Evolutionary conservation across 306 rosid species (phyloP).

Genomic region (Prunus kanzakura): DNA sequence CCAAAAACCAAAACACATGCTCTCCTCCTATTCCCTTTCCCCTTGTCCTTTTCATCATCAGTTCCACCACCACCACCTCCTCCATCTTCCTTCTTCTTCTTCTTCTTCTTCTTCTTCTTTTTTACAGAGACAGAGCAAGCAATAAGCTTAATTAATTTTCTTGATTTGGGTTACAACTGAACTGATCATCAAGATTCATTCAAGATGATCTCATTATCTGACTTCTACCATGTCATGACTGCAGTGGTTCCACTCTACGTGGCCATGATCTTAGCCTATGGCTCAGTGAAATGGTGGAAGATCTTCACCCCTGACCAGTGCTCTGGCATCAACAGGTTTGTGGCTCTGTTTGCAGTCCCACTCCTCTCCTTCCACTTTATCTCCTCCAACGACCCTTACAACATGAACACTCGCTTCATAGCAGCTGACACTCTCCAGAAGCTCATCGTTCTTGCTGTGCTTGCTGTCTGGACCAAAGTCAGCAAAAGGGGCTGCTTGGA

Average conservation of each 20-base stretch:
- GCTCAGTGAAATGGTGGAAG: conserved; percentile 96
- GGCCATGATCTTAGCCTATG: conserved; percentile 88
- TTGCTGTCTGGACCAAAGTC: conserved; percentile 49
- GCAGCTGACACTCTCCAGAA: conserved; percentile 88
- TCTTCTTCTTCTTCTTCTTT: conserved; percentile 14
- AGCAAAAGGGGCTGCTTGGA: conserved; percentile 69
- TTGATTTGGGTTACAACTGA: background rate
- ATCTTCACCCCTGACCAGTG: conserved; percentile 91
- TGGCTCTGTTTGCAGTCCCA: conserved; percentile 88
- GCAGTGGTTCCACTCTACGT: conserved; percentile 91
- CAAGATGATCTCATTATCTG: conserved; percentile 60
- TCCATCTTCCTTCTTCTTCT: background rate
- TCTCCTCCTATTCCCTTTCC: conserved; percentile 36
- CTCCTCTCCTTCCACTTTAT: conserved; percentile 89
- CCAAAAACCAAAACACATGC: conserved; percentile 62
- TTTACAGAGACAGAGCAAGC: background rate
- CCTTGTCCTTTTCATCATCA: conserved; percentile 34
- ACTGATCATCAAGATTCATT: background rate
- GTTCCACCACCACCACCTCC: conserved; percentile 29
- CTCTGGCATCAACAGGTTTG: conserved; percentile 87
- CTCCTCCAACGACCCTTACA: conserved; percentile 71
- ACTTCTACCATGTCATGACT: conserved; percentile 92
- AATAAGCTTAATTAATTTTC: background rate
- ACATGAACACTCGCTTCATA: conserved; percentile 73
- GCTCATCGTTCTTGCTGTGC: conserved; percentile 55